These are phyloP conservation scores for Oropetium thomaeum DNA, from an alignment of 176 grass and related monocot species.

Conservation along the genomic window DNA sequence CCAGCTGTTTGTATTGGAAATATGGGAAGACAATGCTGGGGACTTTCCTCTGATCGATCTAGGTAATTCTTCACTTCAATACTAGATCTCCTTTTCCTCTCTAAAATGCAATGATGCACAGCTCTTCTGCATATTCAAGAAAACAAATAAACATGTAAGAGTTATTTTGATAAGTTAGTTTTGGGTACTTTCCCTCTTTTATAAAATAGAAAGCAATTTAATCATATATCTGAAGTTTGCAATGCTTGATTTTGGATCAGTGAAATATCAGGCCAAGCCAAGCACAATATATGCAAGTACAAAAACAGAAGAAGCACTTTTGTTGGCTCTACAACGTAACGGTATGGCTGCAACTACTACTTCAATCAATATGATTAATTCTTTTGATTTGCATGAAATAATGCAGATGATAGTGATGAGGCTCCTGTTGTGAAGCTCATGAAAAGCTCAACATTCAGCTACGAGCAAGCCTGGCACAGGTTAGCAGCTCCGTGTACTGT, in stretches of 20 bases:
- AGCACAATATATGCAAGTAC: slow-evolving; percentile 89
- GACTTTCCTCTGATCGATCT: slow-evolving; percentile 91
- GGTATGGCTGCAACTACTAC: slow-evolving; percentile 47
- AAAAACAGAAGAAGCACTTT: slow-evolving; percentile 81
- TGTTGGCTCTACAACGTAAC: slow-evolving; percentile 75
- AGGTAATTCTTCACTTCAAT: slow-evolving; percentile 54
- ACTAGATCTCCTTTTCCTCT: neutral
- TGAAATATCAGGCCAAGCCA: slow-evolving; percentile 90
- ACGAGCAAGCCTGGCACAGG: slow-evolving; percentile 99
- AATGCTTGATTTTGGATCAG: slow-evolving; percentile 36
- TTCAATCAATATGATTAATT: slow-evolving; percentile 19
- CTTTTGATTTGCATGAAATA: slow-evolving; percentile 32
- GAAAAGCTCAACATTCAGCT: slow-evolving; percentile 91
- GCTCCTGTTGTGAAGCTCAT: slow-evolving; percentile 72
- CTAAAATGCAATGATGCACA: no score
- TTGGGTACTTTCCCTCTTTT: neutral
- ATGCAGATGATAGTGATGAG: slow-evolving; percentile 51
- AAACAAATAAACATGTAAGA: neutral
- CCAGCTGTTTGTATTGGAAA: slow-evolving; percentile 88
- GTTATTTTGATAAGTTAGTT: slow-evolving; percentile 19
- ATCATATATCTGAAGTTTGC: slow-evolving; percentile 37
- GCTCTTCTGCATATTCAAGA: no score
- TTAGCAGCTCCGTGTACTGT: slow-evolving; percentile 31
- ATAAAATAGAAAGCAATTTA: neutral
- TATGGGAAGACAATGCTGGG: slow-evolving; percentile 81